Percentiles rank a stretch among this genome's conserved stretches.
phyloP scores from a whole-genome alignment of 345 rosid species.

The Excoecaria agallocha region DNA sequence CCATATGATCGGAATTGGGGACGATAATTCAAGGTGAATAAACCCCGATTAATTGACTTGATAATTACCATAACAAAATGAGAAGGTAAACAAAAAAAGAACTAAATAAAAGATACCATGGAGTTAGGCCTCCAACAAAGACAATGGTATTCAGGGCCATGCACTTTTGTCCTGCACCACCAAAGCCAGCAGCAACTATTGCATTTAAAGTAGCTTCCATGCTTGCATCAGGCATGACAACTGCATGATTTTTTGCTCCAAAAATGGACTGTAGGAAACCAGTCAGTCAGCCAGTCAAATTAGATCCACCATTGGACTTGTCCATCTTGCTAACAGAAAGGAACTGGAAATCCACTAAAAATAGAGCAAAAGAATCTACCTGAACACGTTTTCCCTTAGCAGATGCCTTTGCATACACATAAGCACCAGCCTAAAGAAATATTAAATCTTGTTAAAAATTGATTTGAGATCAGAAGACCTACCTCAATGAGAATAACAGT shows the following conservation, averaged over 20 bases:
- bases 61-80: not conserved
- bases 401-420: conserved; percentile 39
- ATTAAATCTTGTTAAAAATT: not conserved
- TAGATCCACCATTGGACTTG: not conserved
- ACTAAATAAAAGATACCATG: conserved; percentile 39
- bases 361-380: conserved; percentile 21
- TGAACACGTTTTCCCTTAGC: conserved; percentile 39
- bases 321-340: not conserved
- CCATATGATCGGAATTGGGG: not conserved
- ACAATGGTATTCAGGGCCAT: conserved; percentile 43
- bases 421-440: conserved; percentile 34
- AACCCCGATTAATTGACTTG: not conserved
- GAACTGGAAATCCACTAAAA: not conserved
- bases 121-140: conserved; percentile 52
- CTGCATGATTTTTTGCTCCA: conserved; percentile 52
- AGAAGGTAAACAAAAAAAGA: not conserved
- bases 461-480: not conserved
- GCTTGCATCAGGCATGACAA: conserved; percentile 70
- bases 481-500: not conserved
- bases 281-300: conserved; percentile 23
- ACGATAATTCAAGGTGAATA: conserved; percentile 1
- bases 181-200: conserved; percentile 57
- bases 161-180: conserved; percentile 64
- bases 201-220: conserved; percentile 54
- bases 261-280: conserved; percentile 39